These are phyloP conservation scores for Arxiozyma slooffiae DNA, from an alignment of 1,139 yeast species.

Conservation along the genomic window DNA sequence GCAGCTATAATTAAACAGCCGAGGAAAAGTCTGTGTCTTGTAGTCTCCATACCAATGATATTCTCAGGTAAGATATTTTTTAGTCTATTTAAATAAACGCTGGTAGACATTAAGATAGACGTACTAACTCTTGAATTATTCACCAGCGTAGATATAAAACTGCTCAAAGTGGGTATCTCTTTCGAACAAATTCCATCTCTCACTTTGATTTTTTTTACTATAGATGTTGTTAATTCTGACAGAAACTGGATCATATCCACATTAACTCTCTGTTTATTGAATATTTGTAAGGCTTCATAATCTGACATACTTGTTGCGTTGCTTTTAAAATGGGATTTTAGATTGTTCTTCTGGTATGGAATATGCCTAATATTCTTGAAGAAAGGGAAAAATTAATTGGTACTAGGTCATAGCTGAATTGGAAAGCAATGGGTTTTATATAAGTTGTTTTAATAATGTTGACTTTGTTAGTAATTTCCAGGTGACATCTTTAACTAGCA, in stretches of 20 bases:
- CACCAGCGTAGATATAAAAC: slow-evolving; percentile 66
- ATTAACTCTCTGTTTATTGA: slow-evolving; percentile 68
- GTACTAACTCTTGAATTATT: slow-evolving; percentile 85
- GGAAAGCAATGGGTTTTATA: not conserved
- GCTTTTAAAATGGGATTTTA: not conserved
- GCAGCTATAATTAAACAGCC: slow-evolving; percentile 86
- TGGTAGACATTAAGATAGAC: slow-evolving; percentile 86
- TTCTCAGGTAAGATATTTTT: slow-evolving; percentile 74
- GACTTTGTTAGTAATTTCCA: too few relatives aligned
- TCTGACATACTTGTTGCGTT: slow-evolving; percentile 37
- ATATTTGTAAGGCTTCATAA: slow-evolving; percentile 58
- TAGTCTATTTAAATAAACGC: slow-evolving; percentile 72
- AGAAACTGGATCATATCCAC: slow-evolving; percentile 72
- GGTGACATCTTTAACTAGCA: too few relatives aligned
- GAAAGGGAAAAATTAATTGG: too few relatives aligned
- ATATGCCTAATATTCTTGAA: too few relatives aligned
- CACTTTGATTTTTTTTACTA: slow-evolving; percentile 45
- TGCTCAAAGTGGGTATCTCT: slow-evolving; percentile 36
- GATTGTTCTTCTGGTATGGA: not conserved
- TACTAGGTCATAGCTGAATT: too few relatives aligned
- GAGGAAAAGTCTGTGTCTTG: slow-evolving; percentile 84
- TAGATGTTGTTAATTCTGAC: slow-evolving; percentile 71
- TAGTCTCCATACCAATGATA: slow-evolving; percentile 88
- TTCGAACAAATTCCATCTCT: not conserved
- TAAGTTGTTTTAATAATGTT: too few relatives aligned